phyloP scores from a whole-genome alignment of 2,329 filamentous ascomycete species.

The Beauveria brongniartii region DNA sequence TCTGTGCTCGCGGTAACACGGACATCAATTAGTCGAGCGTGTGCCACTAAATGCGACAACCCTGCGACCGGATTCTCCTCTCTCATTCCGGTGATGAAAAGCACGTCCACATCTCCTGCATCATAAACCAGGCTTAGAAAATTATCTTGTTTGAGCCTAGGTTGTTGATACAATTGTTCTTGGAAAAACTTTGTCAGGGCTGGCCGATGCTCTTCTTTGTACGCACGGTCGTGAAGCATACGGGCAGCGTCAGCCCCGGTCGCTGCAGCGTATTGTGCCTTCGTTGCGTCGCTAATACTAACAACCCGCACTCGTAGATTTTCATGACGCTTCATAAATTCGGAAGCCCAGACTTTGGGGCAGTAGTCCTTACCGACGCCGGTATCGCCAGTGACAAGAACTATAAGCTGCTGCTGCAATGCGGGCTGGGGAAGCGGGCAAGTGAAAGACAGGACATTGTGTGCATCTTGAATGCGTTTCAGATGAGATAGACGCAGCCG shows the following conservation, averaged over 20 bases:
- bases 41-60: conserved; percentile 47
- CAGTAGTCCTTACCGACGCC: conserved; percentile 54
- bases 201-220: conserved; percentile 53
- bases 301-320: conserved; percentile 26
- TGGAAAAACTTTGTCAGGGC: conserved; percentile 45
- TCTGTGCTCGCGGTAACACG: neutral
- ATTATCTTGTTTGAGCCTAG: conserved; percentile 19
- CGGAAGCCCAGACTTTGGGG: conserved; percentile 41
- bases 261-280: conserved; percentile 45
- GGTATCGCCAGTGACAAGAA: conserved; percentile 49
- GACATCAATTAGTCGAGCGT: conserved; percentile 46
- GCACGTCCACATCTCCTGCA: conserved; percentile 38
- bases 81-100: conserved; percentile 56
- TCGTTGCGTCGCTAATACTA: conserved; percentile 45
- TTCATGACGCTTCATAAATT: conserved; percentile 22
- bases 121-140: conserved; percentile 38
- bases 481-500: conserved; percentile 38
- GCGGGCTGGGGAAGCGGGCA: conserved; percentile 38
- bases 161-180: conserved; percentile 34
- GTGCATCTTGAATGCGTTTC: conserved; percentile 41
- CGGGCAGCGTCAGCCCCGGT: conserved; percentile 38
- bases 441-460: conserved; percentile 43
- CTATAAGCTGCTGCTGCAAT: conserved; percentile 36
- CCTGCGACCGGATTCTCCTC: conserved; percentile 47
- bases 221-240: conserved; percentile 44